These are phyloP conservation scores for Leccinum uliginosum DNA, from an alignment of 768 basidiomycete species.

Conservation along the genomic window DNA sequence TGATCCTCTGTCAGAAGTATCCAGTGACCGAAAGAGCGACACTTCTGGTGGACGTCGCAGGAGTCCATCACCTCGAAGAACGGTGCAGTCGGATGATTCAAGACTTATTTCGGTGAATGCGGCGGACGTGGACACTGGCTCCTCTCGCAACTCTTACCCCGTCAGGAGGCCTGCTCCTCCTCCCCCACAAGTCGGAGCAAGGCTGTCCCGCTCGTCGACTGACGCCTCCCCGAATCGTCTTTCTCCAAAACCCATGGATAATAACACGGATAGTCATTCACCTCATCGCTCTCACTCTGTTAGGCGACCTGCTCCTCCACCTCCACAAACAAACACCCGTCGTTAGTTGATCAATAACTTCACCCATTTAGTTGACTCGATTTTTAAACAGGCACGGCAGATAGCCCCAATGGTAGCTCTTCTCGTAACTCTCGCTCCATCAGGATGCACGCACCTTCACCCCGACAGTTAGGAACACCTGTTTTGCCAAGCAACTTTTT, in stretches of 20 bases:
- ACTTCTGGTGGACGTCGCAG: neutral
- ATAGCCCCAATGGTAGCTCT: neutral
- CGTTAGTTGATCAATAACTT: neutral
- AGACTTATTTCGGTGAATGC: neutral
- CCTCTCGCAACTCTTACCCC: neutral
- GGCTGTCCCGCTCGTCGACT: neutral
- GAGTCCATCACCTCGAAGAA: neutral
- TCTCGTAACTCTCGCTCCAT: neutral
- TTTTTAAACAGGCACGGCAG: neutral
- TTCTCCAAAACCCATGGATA: neutral
- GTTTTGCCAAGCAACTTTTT: neutral
- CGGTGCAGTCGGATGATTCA: neutral
- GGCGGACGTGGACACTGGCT: no score
- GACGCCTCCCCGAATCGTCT: neutral
- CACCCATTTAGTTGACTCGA: neutral
- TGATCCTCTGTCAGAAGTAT: neutral
- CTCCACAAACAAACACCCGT: neutral
- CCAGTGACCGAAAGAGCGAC: neutral
- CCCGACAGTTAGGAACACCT: neutral
- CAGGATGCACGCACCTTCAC: conserved; percentile 8
- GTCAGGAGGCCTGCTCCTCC: neutral
- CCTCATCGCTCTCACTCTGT: neutral
- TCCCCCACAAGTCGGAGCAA: neutral
- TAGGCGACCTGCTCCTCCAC: conserved; percentile 11
- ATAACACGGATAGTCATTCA: neutral